phyloP scores from a whole-genome alignment of 345 rosid genomes.

The Eucalyptus erythrocorys region DNA sequence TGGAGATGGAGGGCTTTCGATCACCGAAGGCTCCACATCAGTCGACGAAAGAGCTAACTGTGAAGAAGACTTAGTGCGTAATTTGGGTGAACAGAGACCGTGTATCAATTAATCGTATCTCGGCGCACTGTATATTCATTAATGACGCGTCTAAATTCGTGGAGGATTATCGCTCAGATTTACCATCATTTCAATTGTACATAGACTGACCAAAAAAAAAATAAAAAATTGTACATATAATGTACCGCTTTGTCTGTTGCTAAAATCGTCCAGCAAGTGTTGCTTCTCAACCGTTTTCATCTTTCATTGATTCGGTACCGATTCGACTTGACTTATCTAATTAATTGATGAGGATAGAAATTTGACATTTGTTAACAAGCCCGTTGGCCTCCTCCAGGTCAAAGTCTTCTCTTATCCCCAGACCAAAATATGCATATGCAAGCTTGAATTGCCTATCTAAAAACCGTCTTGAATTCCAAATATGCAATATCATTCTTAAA shows the following conservation, averaged over 20 bases:
- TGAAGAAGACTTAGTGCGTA: not conserved
- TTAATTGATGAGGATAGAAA: not conserved
- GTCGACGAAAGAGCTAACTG: not conserved
- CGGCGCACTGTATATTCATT: not conserved
- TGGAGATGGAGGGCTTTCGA: not conserved
- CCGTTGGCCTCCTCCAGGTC: not conserved
- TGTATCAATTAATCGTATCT: not conserved
- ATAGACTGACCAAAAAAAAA: not conserved
- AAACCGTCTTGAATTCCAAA: not conserved
- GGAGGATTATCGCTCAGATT: not conserved
- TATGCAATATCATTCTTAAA: not conserved
- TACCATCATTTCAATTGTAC: not conserved
- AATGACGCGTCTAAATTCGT: not conserved
- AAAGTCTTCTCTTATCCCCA: not conserved
- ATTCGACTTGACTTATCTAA: not conserved
- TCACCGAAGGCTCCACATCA: not conserved
- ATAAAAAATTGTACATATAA: not conserved
- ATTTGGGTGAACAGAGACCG: not conserved
- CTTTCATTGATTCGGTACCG: not conserved
- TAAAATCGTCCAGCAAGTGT: not conserved
- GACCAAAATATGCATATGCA: not conserved
- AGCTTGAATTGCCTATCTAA: not conserved
- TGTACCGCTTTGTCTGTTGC: not conserved
- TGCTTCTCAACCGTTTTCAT: not conserved
- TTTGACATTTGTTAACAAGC: not conserved